Evolutionary conservation across 2,329 filamentous ascomycete genomes (phyloP), one percentile per base, ranked within the genome.

Genomic region (Neospermospora avenae): DNA sequence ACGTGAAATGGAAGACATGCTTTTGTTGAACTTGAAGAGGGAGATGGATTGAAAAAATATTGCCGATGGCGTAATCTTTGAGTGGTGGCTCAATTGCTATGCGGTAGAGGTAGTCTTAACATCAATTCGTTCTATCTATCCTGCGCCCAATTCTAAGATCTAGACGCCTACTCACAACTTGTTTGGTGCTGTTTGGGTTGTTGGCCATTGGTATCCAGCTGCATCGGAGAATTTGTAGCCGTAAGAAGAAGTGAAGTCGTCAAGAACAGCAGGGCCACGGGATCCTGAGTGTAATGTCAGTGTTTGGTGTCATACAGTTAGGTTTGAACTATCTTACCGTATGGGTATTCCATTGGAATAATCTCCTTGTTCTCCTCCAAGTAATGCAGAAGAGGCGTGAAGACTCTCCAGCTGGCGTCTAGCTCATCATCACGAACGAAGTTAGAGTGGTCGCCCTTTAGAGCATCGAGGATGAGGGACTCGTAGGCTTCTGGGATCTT

Each of bases 401-500:
- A 99, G 77, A 99, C 96, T 77, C 93, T 91, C 95, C 95, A 99
- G 79, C 90, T 95, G 62, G 95, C 92, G 72, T 99, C 95, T 31
- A 99, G 84, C 80, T 99, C 95, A 73, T 96, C 92, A 70, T 96
- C 92, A 80, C 92, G 88, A 65, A 96, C 92, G 77, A 99, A 99
- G 87, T 99, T 99, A 77, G 93, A 98, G 83, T 99, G 95, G 74
- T 99, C 95, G 63, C 95, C 95, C 86, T 99, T 99, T 71, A 99
- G 83, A 69, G 93, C 95, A 76, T 99, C 95, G 60, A 99, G 84
- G 69, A 99, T 97, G 69, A 99, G 82, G 59, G 93, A 97, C 78
- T 99, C 95, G 78, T 99, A 99, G 6, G 95, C 95, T 83, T 99
- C 95, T 59, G 95, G 95, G 68, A 99, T 99, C 85, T 99, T 99